phyloP scores from a whole-genome alignment of 495 filamentous ascomycete species.

The Daldinia loculata region DNA sequence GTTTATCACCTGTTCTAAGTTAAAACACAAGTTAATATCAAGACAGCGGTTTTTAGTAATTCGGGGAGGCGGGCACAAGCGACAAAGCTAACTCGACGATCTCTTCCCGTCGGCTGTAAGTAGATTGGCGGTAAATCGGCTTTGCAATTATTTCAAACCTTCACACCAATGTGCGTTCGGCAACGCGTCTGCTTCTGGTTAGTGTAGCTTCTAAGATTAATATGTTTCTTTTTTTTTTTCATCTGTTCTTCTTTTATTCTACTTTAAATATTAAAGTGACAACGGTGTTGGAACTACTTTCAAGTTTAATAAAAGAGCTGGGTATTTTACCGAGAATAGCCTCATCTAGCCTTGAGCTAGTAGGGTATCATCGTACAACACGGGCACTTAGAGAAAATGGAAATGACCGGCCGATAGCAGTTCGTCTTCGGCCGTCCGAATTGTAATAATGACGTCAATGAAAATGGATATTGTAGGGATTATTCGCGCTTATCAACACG shows the following conservation, averaged over 20 bases:
- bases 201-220: constrained; percentile 17
- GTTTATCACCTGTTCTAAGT: constrained; percentile 6
- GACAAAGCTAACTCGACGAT: constrained; percentile 23
- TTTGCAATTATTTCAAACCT: constrained; percentile 8
- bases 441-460: constrained; percentile 30
- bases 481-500: constrained; percentile 44
- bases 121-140: constrained; percentile 16
- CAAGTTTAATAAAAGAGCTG: neutral
- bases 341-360: constrained; percentile 10
- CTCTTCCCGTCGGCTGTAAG: constrained; percentile 15
- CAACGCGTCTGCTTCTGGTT: neutral
- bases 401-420: constrained; percentile 1
- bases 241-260: constrained; percentile 4
- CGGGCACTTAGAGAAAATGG: neutral
- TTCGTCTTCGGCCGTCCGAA: neutral
- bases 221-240: constrained; percentile 9
- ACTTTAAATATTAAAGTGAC: neutral
- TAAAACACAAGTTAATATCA: constrained; percentile 23
- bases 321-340: constrained; percentile 33
- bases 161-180: neutral
- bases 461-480: neutral
- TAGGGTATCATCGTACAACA: too few relatives aligned
- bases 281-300: neutral
- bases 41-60: constrained; percentile 4
- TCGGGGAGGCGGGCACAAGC: constrained; percentile 16